These are phyloP conservation scores for Plantago elongata DNA, from an alignment of 257 asterid genomes.

Conservation along the genomic window DNA sequence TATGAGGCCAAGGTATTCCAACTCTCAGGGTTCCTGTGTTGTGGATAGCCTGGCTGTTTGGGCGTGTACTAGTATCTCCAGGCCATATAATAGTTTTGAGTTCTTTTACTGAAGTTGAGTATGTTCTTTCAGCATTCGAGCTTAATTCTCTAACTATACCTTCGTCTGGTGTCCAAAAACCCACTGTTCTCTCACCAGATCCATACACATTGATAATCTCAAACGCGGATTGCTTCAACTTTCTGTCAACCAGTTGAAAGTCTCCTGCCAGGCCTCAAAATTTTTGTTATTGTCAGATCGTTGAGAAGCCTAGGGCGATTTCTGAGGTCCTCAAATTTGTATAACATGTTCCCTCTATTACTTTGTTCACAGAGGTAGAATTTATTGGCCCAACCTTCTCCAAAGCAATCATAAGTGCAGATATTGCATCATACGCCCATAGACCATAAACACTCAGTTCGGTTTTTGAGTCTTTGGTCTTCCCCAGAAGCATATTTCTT, in stretches of 20 bases:
- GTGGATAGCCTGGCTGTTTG: conserved; percentile 48
- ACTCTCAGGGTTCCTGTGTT: conserved; percentile 32
- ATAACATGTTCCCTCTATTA: conserved; percentile 11
- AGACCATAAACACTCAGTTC: conserved; percentile 43
- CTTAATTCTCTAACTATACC: conserved; percentile 31
- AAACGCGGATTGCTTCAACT: conserved; percentile 29
- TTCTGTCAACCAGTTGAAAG: conserved; percentile 32
- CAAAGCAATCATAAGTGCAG: conserved; percentile 45
- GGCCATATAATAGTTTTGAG: conserved; percentile 56
- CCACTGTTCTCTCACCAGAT: conserved; percentile 41
- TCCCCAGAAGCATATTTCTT: conserved; percentile 24
- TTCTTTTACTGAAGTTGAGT: conserved; percentile 29
- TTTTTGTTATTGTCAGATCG: conserved; percentile 23
- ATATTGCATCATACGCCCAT: conserved; percentile 55
- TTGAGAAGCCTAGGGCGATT: conserved; percentile 31
- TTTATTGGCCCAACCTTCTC: conserved; percentile 30
- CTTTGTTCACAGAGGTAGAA: conserved; percentile 10
- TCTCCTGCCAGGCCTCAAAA: conserved; percentile 52
- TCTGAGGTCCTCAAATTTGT: conserved; percentile 27
- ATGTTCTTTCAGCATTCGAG: conserved; percentile 7
- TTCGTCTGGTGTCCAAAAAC: conserved; percentile 47
- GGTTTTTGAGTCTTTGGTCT: conserved; percentile 5
- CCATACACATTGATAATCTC: conserved; percentile 55
- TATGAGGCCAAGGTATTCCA: conserved; percentile 49
- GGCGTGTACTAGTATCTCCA: conserved; percentile 44